Evolutionary conservation across 768 basidiomycete genomes (phyloP), one percentile per base, ranked within the genome.

Genomic region (Leucogyrophana mollusca): DNA sequence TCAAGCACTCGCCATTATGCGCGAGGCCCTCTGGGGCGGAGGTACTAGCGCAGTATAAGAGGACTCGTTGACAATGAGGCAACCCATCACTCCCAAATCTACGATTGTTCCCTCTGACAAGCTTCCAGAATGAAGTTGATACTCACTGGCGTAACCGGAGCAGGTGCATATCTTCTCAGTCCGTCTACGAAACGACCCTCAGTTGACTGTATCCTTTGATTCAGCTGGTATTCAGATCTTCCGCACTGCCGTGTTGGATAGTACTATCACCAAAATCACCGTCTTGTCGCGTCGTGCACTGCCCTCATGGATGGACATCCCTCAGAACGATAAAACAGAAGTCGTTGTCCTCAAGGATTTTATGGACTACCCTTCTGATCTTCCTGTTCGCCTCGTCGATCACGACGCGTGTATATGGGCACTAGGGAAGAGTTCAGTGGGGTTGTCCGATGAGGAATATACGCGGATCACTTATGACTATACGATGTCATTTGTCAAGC

Each of bases 321-420:
- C 64, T 13, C 51, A 54, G 39, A 48, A 48, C 22, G 36, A 42
- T 24, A 68, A 68, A 45, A 65, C 67, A 4, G 55, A 57, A 9
- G 52, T 58, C 2, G 53, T 72, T 47, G 37, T 68, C 9, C 62
- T 69, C 50, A 35, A 51, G 5, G 65, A 72, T 57, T 72, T 69
- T 48, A 49, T 56, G 21, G 32, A 52, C 4, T 72, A 70, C 52
- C 55, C 67, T 2, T 43, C 54, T 2, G 61, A 60, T 14, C 52
- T 72, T 25, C 46, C 60, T 9, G 44, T 43, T 11, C 55, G 56
- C 22, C 56, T 72, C 35, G 66, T 57, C 5, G 56, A 56, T 36
- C 63, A 66, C 40, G 67, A 70, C 34, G 70, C 59, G 14, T 65
- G 65, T 48, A 46, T 72, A 3, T 72, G 70, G 69, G 70, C 70